These are phyloP conservation scores for Venturia oleaginea DNA, from an alignment of 2,329 filamentous ascomycete species.

Conservation along the genomic window DNA sequence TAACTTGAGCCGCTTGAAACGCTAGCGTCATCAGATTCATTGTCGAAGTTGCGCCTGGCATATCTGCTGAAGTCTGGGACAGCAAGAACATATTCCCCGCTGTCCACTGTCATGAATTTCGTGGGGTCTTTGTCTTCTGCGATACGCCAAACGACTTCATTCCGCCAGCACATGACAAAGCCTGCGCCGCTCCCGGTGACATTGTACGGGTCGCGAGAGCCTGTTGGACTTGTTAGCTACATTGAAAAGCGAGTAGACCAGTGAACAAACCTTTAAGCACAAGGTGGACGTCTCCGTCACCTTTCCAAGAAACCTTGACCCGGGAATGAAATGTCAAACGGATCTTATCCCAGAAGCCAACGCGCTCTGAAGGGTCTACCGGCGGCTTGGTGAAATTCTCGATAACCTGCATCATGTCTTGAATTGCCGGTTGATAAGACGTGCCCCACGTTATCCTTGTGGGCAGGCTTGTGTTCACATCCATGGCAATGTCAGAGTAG, in stretches of 20 bases:
- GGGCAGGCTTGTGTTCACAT: conserved; percentile 86
- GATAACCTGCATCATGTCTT: conserved; percentile 99
- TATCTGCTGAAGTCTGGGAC: conserved; percentile 89
- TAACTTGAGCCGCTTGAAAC: conserved; percentile 53
- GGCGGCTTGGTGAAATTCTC: conserved; percentile 96
- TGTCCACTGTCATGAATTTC: conserved; percentile 91
- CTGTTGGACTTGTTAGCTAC: conserved; percentile 24
- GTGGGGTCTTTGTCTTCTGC: conserved; percentile 79
- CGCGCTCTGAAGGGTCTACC: conserved; percentile 82
- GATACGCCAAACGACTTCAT: conserved; percentile 81
- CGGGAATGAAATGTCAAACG: conserved; percentile 88
- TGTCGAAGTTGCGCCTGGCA: conserved; percentile 55
- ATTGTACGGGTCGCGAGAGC: conserved; percentile 81
- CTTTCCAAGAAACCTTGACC: conserved; percentile 82
- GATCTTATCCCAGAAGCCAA: conserved; percentile 99
- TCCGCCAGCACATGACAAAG: conserved; percentile 98
- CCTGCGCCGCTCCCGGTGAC: conserved; percentile 89
- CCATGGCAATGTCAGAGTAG: conserved; percentile 83
- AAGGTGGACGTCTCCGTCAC: conserved; percentile 90
- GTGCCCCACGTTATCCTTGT: conserved; percentile 96
- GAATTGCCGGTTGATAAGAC: conserved; percentile 93
- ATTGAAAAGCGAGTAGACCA: neutral
- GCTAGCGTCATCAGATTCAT: conserved; percentile 46
- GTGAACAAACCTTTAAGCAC: conserved; percentile 63
- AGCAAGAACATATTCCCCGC: conserved; percentile 88